Conservation (phyloP, 129 eudicot species). For the Daucus carota region DNA sequence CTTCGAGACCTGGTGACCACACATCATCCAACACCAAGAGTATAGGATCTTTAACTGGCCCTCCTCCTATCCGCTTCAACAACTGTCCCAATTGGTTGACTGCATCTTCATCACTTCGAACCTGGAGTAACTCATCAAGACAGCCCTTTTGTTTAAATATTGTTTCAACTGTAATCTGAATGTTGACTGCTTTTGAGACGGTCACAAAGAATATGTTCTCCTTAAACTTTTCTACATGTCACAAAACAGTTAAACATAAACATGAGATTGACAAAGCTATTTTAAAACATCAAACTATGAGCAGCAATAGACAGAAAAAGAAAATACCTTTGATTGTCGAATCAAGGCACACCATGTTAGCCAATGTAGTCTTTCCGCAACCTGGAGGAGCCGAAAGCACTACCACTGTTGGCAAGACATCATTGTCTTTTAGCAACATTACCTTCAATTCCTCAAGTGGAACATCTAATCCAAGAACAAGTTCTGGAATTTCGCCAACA, state of each 20-base stretch:
- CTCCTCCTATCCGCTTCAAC: constrained; percentile 18
- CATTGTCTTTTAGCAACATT: constrained; percentile 16
- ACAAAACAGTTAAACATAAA: not conserved
- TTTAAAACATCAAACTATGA: not conserved
- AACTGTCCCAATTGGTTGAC: constrained; percentile 27
- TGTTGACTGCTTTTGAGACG: constrained; percentile 29
- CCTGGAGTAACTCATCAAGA: constrained; percentile 7
- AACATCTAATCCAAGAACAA: constrained; percentile 28
- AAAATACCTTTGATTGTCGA: constrained; percentile 22
- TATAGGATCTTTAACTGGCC: constrained; percentile 13
- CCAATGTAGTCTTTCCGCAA: constrained; percentile 51
- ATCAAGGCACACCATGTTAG: constrained; percentile 42
- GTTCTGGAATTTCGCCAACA: constrained; percentile 25
- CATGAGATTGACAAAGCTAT: not conserved
- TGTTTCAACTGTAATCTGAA: constrained; percentile 20
- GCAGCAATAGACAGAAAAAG: not conserved
- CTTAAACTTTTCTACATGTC: constrained; percentile 25
- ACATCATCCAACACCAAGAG: constrained; percentile 45
- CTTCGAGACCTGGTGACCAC: constrained; percentile 24
- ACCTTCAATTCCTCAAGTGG: constrained; percentile 22
- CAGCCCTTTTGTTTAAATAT: constrained; percentile 19
- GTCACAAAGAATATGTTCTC: constrained; percentile 41
- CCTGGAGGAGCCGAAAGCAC: constrained; percentile 42
- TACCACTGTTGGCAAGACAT: constrained; percentile 7
- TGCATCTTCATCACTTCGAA: constrained; percentile 42